These are phyloP conservation scores for Boletus edulis DNA, from an alignment of 768 basidiomycete genomes.

Conservation along the genomic window DNA sequence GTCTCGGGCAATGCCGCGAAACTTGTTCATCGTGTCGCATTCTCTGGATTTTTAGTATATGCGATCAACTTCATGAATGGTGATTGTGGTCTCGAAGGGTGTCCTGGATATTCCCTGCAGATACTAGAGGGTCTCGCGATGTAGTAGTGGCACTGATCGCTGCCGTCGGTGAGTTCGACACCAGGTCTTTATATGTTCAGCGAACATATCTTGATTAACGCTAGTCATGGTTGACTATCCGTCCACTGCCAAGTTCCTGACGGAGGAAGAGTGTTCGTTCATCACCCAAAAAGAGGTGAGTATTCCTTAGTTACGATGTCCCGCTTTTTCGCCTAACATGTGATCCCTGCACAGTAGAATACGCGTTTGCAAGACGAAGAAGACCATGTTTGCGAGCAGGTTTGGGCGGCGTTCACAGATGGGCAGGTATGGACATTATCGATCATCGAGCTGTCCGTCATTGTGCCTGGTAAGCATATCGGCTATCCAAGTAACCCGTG, in stretches of 20 bases:
- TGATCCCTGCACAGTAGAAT: not conserved
- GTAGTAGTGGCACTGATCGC: not conserved
- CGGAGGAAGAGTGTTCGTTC: not conserved
- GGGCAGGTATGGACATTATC: constrained; percentile 4
- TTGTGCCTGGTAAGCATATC: not conserved
- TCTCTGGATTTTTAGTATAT: not conserved
- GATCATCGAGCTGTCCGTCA: not conserved
- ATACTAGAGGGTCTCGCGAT: constrained; percentile 2
- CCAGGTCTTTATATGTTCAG: not conserved
- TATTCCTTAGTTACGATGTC: not conserved
- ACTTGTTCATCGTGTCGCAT: not conserved
- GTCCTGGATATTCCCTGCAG: not conserved
- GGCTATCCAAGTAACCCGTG: not conserved
- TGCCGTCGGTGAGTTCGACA: not conserved
- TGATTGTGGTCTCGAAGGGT: not conserved
- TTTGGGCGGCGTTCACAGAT: constrained; percentile 2
- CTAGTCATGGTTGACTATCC: constrained; percentile 6
- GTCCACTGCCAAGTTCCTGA: not conserved
- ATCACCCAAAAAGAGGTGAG: not conserved
- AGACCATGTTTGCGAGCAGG: not conserved
- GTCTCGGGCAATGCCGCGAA: no score
- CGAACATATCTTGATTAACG: not conserved
- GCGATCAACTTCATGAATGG: constrained; percentile 3
- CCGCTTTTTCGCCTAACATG: not conserved
- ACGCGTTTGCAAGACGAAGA: not conserved